A percentile compares a stretch with the other conserved stretches of the same genome.
These are phyloP conservation scores for Ophiocordyceps camponoti-floridani DNA, from an alignment of 2,329 filamentous ascomycete species.

Conservation along the genomic window DNA sequence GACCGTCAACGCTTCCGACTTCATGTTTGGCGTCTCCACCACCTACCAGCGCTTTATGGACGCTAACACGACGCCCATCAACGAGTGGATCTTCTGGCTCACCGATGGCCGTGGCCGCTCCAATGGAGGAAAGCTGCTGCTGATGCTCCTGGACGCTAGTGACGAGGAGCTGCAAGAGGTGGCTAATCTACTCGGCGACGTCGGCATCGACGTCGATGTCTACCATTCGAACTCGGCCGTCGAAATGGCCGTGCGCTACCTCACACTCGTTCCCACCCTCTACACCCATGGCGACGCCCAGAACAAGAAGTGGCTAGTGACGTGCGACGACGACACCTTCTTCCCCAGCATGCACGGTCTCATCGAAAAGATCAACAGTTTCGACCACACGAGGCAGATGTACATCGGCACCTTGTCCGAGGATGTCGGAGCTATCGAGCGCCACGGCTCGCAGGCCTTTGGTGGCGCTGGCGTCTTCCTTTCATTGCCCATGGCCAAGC, in stretches of 20 bases:
- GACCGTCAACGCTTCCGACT: slow-evolving; percentile 34
- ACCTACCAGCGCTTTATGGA: slow-evolving; percentile 36
- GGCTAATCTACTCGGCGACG: slow-evolving; percentile 23
- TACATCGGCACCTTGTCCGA: slow-evolving; percentile 46
- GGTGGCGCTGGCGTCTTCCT: slow-evolving; percentile 47
- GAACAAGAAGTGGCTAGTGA: slow-evolving; percentile 39
- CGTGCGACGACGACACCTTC: slow-evolving; percentile 49
- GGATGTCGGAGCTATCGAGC: slow-evolving; percentile 38
- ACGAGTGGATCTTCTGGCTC: slow-evolving; percentile 43
- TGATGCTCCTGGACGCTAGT: slow-evolving; percentile 34
- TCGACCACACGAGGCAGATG: slow-evolving; percentile 31
- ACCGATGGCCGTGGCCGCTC: slow-evolving; percentile 35
- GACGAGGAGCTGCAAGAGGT: slow-evolving; percentile 32
- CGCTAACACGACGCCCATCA: slow-evolving; percentile 30
- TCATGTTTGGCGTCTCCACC: slow-evolving; percentile 42
- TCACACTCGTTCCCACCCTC: slow-evolving; percentile 34
- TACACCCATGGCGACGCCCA: slow-evolving; percentile 31
- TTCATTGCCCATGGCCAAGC: slow-evolving; percentile 28
- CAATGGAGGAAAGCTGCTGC: slow-evolving; percentile 37
- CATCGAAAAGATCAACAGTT: slow-evolving; percentile 29
- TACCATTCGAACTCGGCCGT: slow-evolving; percentile 29
- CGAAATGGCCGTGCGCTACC: slow-evolving; percentile 40
- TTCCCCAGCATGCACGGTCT: slow-evolving; percentile 41
- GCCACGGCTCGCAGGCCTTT: slow-evolving; percentile 45
- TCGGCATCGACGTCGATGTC: slow-evolving; percentile 39